Evolutionary conservation across 23 red algal genomes (phyloP), one percentile per base, ranked within the genome.

Genomic region (Cyanidiococcus yangmingshanensis): DNA sequence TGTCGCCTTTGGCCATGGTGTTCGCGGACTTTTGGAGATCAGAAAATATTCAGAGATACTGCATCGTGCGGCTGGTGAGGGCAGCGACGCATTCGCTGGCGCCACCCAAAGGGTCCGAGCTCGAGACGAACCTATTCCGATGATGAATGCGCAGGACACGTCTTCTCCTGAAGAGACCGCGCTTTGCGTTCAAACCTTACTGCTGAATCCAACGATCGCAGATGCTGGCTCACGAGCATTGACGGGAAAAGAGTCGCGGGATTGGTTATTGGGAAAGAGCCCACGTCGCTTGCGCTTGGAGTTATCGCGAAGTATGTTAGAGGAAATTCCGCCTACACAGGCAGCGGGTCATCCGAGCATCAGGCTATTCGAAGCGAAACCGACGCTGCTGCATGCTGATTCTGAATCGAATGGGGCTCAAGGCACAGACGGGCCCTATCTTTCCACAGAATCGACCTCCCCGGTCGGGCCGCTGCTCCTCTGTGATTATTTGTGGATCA

Each of bases 1-100:
- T 82, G 81, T 90, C 82, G 80, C 84, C 57, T 90, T 90, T 75
- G 87, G 79, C 57, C 74, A 77, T 39, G 87, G 87, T 74, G 77
- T 85, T 41, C 77, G 68, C 16, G 76, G 67, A 24, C 50, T 82
- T 1, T 40, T 80, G 0, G 40, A 84, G 29, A n/a, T 59, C 38
- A 16, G 40, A 37, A 38, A 37, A 37, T 68, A 37, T 38, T 54
- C 34, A 37, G 29, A 63, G 0, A 25, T 25, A 29, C 40, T 36
- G 58, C 77, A 26, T 40, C 68, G 40, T 16, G 76, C 2, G 12
- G 50, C 38, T 40, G n/a, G 1, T 21, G 67, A 18, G 17, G 38
- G 30, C n/a, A 27, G 27, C 31, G 68, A 36, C 39, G 71, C 39
- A 30, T 26, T 40, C 0, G 58, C 25, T 15, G 39, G 15, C 17